phyloP scores from a whole-genome alignment of 345 rosid genomes.

The Dimocarpus longan region DNA sequence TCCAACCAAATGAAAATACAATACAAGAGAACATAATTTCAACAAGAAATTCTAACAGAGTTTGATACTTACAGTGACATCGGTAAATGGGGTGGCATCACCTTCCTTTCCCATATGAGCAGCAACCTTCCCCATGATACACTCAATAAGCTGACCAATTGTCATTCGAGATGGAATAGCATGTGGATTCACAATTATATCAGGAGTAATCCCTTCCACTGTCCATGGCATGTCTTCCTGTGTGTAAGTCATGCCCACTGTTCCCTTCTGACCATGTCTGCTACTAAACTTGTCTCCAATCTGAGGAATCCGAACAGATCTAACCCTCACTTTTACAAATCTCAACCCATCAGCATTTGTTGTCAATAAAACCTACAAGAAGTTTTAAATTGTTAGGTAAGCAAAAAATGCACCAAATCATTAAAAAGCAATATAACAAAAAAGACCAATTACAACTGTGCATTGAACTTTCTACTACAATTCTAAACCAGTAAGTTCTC shows the following conservation, averaged over 20 bases:
- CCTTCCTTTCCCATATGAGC: constrained; percentile 99
- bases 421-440: not conserved
- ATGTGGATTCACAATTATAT: constrained; percentile 94
- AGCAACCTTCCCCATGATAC: constrained; percentile 99
- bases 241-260: constrained; percentile 97
- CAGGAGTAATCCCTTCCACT: constrained; percentile 91
- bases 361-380: constrained; percentile 77
- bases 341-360: constrained; percentile 98
- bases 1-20: not conserved
- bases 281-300: constrained; percentile 98
- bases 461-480: not conserved
- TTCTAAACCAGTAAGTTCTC: not conserved
- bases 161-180: constrained; percentile 99
- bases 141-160: constrained; percentile 97
- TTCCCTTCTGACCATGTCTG: constrained; percentile 99
- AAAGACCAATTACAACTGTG: not conserved
- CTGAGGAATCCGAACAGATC: constrained; percentile 96
- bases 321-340: constrained; percentile 96
- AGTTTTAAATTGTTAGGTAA: not conserved
- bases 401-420: not conserved
- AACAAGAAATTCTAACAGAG: not conserved
- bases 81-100: constrained; percentile 98
- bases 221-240: constrained; percentile 99
- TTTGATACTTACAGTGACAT: constrained; percentile 78
- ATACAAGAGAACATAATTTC: not conserved